These are phyloP conservation scores for Cryphonectria radicalis DNA, from an alignment of 2,329 filamentous ascomycete species.

Conservation along the genomic window DNA sequence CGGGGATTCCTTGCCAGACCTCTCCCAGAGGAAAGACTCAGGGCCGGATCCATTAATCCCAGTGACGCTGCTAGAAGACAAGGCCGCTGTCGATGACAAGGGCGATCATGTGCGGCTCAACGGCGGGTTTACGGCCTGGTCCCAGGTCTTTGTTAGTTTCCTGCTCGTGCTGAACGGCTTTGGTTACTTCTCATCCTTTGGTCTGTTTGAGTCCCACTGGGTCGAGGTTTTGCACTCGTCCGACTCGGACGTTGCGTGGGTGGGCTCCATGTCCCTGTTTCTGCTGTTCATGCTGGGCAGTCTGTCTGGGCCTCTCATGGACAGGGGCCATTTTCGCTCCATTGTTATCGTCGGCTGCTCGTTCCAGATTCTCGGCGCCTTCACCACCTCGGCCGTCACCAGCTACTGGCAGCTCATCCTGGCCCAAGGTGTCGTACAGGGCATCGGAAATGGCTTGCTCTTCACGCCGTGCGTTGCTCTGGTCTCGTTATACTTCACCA, in stretches of 20 bases:
- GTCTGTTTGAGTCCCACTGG: constrained; percentile 60
- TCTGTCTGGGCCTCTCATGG: constrained; percentile 55
- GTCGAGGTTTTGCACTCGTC: constrained; percentile 42
- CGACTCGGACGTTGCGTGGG: constrained; percentile 55
- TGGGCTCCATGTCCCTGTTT: constrained; percentile 59
- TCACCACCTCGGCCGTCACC: constrained; percentile 48
- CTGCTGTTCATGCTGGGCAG: constrained; percentile 59
- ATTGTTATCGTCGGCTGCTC: constrained; percentile 46
- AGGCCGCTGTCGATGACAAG: background rate
- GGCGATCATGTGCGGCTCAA: constrained; percentile 36
- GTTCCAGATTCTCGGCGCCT: constrained; percentile 51
- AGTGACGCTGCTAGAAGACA: background rate
- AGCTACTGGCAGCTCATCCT: constrained; percentile 62
- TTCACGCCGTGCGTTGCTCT: constrained; percentile 69
- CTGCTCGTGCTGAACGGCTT: constrained; percentile 57
- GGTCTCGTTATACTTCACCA: constrained; percentile 67
- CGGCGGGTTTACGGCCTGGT: constrained; percentile 53
- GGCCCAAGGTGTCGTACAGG: constrained; percentile 57
- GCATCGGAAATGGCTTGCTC: constrained; percentile 63
- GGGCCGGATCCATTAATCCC: background rate
- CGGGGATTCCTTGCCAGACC: background rate
- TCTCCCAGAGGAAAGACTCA: background rate
- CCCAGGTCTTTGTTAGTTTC: constrained; percentile 44
- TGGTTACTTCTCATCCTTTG: constrained; percentile 60
- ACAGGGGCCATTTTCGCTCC: constrained; percentile 56